These are phyloP conservation scores for Aspergillus sojae DNA, from an alignment of 2,329 filamentous ascomycete species.

Conservation along the genomic window DNA sequence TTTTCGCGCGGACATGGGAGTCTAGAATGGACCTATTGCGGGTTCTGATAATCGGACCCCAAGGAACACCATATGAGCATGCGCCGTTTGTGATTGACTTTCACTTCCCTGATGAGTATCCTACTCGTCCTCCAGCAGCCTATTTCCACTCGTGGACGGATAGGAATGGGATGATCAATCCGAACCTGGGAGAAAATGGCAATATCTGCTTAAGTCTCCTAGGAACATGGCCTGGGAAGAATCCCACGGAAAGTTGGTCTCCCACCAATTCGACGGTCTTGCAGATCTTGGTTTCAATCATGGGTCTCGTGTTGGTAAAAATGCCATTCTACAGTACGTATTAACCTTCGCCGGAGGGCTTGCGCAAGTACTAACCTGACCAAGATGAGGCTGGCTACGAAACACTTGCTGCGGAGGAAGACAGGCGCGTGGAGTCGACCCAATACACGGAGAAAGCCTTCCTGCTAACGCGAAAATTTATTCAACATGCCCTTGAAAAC, in stretches of 20 bases:
- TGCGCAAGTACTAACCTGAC: conserved; percentile 1
- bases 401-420: conserved; percentile 49
- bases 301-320: conserved; percentile 60
- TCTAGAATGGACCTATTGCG: conserved; percentile 61
- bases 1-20: conserved; percentile 64
- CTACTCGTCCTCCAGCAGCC: conserved; percentile 54
- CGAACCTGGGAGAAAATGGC: conserved; percentile 65
- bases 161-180: conserved; percentile 58
- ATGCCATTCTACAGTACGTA: conserved; percentile 62
- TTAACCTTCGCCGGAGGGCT: not conserved
- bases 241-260: conserved; percentile 58
- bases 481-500: conserved; percentile 49
- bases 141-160: conserved; percentile 64
- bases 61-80: conserved; percentile 63
- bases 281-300: conserved; percentile 60
- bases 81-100: conserved; percentile 65
- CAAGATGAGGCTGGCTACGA: conserved; percentile 64
- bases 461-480: conserved; percentile 55
- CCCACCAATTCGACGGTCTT: conserved; percentile 56
- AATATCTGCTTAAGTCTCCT: conserved; percentile 63
- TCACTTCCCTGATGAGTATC: conserved; percentile 54
- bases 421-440: conserved; percentile 49
- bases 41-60: conserved; percentile 60
- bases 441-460: conserved; percentile 60
- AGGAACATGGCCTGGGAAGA: conserved; percentile 61